phyloP scores from a whole-genome alignment of 2,329 filamentous ascomycete genomes.

The Ilyonectria destructans region DNA sequence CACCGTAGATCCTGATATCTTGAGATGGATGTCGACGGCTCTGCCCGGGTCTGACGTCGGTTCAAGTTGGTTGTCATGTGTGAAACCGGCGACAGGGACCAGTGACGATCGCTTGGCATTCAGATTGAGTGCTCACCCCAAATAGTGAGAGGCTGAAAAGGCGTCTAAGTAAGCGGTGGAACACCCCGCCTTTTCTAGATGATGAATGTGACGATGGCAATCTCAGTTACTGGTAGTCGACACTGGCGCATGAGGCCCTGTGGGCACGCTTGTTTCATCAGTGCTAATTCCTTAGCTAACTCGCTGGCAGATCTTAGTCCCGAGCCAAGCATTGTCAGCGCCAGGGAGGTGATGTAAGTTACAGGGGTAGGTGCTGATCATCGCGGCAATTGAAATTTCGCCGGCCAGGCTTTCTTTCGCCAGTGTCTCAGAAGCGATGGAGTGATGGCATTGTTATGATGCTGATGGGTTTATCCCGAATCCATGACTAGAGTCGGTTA shows the following conservation, averaged over 20 bases:
- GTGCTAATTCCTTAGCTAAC: constrained; percentile 23
- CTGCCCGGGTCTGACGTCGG: neutral
- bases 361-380: constrained; percentile 39
- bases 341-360: constrained; percentile 9
- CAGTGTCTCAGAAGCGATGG: constrained; percentile 28
- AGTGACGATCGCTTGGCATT: constrained; percentile 21
- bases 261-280: constrained; percentile 38
- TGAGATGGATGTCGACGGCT: neutral
- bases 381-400: constrained; percentile 52
- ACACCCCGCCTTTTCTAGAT: neutral
- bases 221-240: neutral
- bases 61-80: constrained; percentile 13
- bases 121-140: constrained; percentile 20
- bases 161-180: neutral
- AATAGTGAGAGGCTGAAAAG: neutral
- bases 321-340: constrained; percentile 27
- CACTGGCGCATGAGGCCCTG: neutral
- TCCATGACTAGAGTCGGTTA: neutral
- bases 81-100: constrained; percentile 3
- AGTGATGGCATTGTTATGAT: neutral
- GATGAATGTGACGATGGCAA: neutral
- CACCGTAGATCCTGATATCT: constrained; percentile 15
- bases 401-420: constrained; percentile 20
- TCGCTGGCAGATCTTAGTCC: constrained; percentile 40
- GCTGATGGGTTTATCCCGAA: constrained; percentile 6